Conservation (phyloP, 1,284 basidiomycete species). For the Volvariella surrecta region DNA sequence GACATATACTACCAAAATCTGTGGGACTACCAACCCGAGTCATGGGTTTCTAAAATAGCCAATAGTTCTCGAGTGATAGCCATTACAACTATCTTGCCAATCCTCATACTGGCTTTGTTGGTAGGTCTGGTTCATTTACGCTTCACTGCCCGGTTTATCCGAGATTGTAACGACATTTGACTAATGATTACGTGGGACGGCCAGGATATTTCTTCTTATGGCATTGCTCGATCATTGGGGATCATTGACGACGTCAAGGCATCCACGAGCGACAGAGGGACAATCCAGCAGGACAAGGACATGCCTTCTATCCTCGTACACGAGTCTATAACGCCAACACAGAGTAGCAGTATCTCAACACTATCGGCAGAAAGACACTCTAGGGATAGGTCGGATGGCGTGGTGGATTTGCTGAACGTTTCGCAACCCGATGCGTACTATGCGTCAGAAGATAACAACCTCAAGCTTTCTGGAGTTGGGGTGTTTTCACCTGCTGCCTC, state of each 20-base stretch:
- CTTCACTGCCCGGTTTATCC: slow-evolving; percentile 3
- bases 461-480: slow-evolving; percentile 58
- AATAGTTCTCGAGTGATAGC: slow-evolving; percentile 59
- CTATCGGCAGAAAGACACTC: slow-evolving; percentile 12
- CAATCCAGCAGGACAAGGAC: slow-evolving; percentile 18
- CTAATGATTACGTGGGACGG: background rate
- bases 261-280: slow-evolving; percentile 48
- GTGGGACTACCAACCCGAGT: slow-evolving; percentile 51
- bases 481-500: slow-evolving; percentile 64
- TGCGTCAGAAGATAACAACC: slow-evolving; percentile 39
- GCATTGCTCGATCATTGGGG: slow-evolving; percentile 73
- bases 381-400: slow-evolving; percentile 2
- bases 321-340: slow-evolving; percentile 14
- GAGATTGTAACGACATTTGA: slow-evolving; percentile 1
- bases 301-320: slow-evolving; percentile 25
- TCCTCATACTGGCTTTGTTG: slow-evolving; percentile 55
- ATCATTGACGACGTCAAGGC: slow-evolving; percentile 65
- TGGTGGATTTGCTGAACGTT: slow-evolving; percentile 12
- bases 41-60: slow-evolving; percentile 61
- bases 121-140: slow-evolving; percentile 28
- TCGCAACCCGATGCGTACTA: slow-evolving; percentile 38
- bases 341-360: slow-evolving; percentile 15
- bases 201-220: slow-evolving; percentile 74
- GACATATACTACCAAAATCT: slow-evolving; percentile 50
- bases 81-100: slow-evolving; percentile 51